Evolutionary conservation across 352 stramenopile species (phyloP).

Genomic region (Blastocystis sp.): DNA sequence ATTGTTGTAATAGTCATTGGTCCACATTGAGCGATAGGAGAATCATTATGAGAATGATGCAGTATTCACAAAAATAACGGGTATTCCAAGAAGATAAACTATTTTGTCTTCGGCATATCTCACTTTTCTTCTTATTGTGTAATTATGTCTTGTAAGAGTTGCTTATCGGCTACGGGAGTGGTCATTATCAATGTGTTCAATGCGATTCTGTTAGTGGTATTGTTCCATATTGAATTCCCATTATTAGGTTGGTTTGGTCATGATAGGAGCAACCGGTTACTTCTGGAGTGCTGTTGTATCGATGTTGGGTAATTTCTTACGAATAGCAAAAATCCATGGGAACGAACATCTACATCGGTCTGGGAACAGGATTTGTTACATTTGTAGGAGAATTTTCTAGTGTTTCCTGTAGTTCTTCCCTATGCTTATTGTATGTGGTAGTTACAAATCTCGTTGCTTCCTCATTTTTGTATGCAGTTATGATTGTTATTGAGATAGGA

Average conservation of each 20-base stretch:
- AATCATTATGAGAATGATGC: too few species aligned
- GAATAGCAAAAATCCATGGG: background rate
- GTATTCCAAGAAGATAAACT: background rate
- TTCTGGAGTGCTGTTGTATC: background rate
- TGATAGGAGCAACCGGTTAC: conserved; percentile 19
- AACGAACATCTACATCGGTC: conserved; percentile 40
- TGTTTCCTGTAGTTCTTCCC: conserved; percentile 32
- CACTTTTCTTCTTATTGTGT: too few species aligned
- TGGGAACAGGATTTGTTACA: background rate
- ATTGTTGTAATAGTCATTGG: too few species aligned
- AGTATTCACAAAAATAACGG: too few species aligned
- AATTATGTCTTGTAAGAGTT: conserved; percentile 22
- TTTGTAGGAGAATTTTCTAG: background rate
- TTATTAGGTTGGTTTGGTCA: conserved; percentile 1
- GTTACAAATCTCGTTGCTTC: conserved; percentile 13
- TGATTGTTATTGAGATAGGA: background rate
- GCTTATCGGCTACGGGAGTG: conserved; percentile 8
- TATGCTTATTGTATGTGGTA: conserved; percentile 11
- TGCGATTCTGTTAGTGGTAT: conserved; percentile 5
- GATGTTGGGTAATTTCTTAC: background rate
- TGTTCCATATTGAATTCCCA: background rate
- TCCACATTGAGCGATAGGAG: too few species aligned
- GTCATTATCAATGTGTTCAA: background rate
- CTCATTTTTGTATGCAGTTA: background rate
- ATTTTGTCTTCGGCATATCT: conserved; percentile 7